Evolutionary conservation across 345 rosid species (phyloP).

Genomic region (Salix suchowensis): DNA sequence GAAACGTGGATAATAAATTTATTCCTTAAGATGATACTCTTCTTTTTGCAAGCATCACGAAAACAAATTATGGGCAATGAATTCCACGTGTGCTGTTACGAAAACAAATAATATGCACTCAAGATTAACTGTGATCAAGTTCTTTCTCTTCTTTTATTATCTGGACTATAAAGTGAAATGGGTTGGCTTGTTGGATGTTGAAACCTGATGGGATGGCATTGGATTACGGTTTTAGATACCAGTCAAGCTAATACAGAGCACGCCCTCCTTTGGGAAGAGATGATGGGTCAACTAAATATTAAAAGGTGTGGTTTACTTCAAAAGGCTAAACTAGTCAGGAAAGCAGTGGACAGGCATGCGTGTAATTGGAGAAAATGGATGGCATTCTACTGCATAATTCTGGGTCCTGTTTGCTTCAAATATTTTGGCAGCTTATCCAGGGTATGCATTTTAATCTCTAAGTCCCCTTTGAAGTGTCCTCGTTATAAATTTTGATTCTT

Average conservation of each 20-base stretch:
- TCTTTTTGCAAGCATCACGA: too few relatives aligned
- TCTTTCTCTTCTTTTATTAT: neutral
- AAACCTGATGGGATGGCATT: neutral
- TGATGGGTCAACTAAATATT: neutral
- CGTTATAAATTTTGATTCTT: too few relatives aligned
- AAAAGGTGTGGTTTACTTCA: neutral
- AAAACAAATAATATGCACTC: too few relatives aligned
- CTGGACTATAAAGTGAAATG: neutral
- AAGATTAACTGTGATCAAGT: too few relatives aligned
- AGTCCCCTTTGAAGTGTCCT: too few relatives aligned
- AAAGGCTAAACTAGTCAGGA: neutral
- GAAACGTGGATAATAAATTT: too few relatives aligned
- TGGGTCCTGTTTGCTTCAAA: neutral
- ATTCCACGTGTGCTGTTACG: too few relatives aligned
- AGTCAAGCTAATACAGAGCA: neutral
- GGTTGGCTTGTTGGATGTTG: neutral
- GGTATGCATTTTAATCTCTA: neutral
- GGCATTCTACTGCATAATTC: neutral
- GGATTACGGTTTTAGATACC: neutral
- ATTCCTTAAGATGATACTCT: too few relatives aligned
- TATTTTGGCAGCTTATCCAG: neutral
- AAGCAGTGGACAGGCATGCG: neutral
- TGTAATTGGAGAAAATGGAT: neutral
- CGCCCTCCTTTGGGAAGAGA: neutral
- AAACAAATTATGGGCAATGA: too few relatives aligned